phyloP scores from a whole-genome alignment of 2,329 filamentous ascomycete species.

The Aureobasidium sp. region DNA sequence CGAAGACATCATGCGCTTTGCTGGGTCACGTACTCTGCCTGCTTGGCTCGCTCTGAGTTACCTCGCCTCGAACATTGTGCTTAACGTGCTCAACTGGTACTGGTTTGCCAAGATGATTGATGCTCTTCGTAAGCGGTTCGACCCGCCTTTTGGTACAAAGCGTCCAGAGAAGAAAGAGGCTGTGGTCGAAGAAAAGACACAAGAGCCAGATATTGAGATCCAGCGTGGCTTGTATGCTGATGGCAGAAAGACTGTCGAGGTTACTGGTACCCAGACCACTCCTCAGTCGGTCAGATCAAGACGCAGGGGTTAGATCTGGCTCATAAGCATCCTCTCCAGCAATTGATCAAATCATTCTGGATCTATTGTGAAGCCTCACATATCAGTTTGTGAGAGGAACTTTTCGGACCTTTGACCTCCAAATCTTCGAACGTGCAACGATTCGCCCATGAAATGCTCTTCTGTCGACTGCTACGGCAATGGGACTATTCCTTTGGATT shows the following conservation, averaged over 20 bases:
- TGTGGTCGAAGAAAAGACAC: constrained; percentile 20
- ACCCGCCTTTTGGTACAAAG: constrained; percentile 47
- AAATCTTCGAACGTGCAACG: no score
- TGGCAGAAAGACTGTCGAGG: constrained; percentile 24
- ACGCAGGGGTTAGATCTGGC: constrained; percentile 8
- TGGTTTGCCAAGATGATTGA: constrained; percentile 87
- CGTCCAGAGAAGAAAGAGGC: constrained; percentile 24
- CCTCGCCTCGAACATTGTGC: constrained; percentile 59
- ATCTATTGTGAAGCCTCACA: no score
- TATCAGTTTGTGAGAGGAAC: no score
- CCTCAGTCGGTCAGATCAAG: constrained; percentile 7
- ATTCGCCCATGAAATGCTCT: no score
- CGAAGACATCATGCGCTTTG: constrained; percentile 44
- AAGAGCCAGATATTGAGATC: constrained; percentile 21
- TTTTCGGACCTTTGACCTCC: no score
- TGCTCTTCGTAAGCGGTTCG: constrained; percentile 69
- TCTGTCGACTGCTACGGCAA: no score
- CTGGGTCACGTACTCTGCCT: constrained; percentile 46
- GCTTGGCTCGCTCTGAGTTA: constrained; percentile 65
- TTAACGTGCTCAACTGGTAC: constrained; percentile 73
- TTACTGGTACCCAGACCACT: neutral
- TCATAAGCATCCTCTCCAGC: no score
- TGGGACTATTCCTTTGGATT: no score
- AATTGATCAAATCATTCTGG: no score
- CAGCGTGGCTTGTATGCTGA: constrained; percentile 23